Evolutionary conservation across 192 early-diverging fungal species (phyloP), one percentile per base, ranked within the genome.

Genomic region (Entophlyctis luteolus): DNA sequence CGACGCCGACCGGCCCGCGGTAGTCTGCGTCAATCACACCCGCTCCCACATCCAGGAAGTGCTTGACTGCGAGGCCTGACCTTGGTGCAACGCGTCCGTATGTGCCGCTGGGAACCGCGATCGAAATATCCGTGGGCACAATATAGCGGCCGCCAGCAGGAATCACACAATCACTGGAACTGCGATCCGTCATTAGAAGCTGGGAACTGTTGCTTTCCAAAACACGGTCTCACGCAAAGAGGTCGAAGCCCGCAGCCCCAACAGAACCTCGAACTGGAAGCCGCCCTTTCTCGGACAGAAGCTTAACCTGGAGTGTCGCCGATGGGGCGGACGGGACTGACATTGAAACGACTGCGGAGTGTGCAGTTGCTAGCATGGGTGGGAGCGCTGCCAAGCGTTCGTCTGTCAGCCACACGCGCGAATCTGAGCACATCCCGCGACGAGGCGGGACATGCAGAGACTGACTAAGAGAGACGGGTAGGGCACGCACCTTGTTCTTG

Each of bases 61-160:
- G 84, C 76, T 94, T 96, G 45, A 91, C 83, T 2, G 95, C 93
- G 39, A 99, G 80, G 0, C 95, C 94, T 33, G 87, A 91, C 31
- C 97, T 82, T 32, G 95, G 95, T 1, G 97, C 97, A 2, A 99
- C 89, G 67, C 97, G 90, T 3, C 92, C 97, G 73, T 99, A 99
- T 29, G 90, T 88, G 27, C 94, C 94, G 28, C 62, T 47, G 2
- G 97, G 97, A 12, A 98, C 77, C 35, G 83, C 84, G 62, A 98
- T 91, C 34, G 87, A 80, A 20, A 99, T 77, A 50, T 92, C 97
- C 14, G 94, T 99, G 18, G 85, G 81, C 14, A 96, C 90, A 35
- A 96, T 76, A 6, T 80, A 82, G 38, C 90, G 88, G 10, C 84
- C 79, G 38, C 87, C 84, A n/a, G 92, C 87, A 38, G 89, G 88